Percentiles rank a stretch among this genome's conserved stretches.
phyloP scores from a whole-genome alignment of 345 rosid species.

The Syzygium grande region DNA sequence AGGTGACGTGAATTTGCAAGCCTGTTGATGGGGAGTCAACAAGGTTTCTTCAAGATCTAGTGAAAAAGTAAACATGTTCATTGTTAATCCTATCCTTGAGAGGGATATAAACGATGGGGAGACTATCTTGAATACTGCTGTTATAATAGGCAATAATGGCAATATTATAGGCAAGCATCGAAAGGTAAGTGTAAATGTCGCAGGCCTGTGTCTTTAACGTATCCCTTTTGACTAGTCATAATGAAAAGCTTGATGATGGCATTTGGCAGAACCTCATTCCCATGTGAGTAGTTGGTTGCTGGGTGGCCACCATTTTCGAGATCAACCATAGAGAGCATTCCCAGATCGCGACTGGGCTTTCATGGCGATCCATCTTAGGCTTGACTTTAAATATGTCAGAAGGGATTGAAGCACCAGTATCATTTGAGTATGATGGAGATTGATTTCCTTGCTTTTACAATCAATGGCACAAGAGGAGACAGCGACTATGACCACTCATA shows the following conservation, averaged over 20 bases:
- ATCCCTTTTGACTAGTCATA: background rate
- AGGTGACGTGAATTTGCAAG: slow-evolving; percentile 94
- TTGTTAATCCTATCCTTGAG: slow-evolving; percentile 85
- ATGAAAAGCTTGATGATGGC: background rate
- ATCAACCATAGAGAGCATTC: too few species aligned
- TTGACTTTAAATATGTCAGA: background rate
- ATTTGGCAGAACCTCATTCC: slow-evolving; percentile 88
- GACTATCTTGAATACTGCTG: slow-evolving; percentile 87
- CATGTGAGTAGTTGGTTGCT: background rate
- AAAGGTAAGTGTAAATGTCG: slow-evolving; percentile 41
- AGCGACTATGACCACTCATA: background rate
- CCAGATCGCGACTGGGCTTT: background rate
- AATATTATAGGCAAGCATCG: slow-evolving; percentile 91
- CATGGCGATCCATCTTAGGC: background rate
- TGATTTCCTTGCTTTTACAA: background rate
- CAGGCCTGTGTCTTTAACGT: background rate
- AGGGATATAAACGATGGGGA: slow-evolving; percentile 88
- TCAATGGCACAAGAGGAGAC: background rate
- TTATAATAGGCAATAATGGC: slow-evolving; percentile 81
- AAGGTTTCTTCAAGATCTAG: slow-evolving; percentile 69
- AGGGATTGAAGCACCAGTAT: background rate
- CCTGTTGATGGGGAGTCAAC: slow-evolving; percentile 83
- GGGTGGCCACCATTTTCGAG: too few species aligned
- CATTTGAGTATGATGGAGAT: too few species aligned
- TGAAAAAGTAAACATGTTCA: slow-evolving; percentile 77